Evolutionary conservation across 495 filamentous ascomycete genomes (phyloP).

Genomic region (Letharia columbiana): DNA sequence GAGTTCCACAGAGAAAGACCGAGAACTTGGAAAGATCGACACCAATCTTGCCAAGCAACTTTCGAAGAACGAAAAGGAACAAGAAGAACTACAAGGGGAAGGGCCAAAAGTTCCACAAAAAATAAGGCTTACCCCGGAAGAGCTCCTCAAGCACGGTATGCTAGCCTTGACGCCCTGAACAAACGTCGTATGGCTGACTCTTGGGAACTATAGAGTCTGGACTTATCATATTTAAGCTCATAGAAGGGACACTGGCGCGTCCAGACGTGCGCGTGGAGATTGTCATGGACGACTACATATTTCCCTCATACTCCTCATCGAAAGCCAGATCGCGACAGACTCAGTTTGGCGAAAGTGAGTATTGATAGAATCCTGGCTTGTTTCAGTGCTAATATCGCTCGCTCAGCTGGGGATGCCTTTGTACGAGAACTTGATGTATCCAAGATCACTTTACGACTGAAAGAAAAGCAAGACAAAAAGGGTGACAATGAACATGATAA

Average conservation of each 20-base stretch:
- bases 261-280: slow-evolving; percentile 75
- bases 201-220: slow-evolving; percentile 59
- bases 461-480: slow-evolving; percentile 64
- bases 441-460: slow-evolving; percentile 76
- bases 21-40: slow-evolving; percentile 26
- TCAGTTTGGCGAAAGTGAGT: slow-evolving; percentile 71
- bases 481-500: slow-evolving; percentile 54
- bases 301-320: slow-evolving; percentile 76
- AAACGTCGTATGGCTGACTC: neutral
- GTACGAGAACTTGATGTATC: slow-evolving; percentile 95
- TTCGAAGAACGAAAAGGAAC: slow-evolving; percentile 43
- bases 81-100: slow-evolving; percentile 39
- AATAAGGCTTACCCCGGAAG: slow-evolving; percentile 65
- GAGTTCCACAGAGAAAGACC: slow-evolving; percentile 16
- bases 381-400: slow-evolving; percentile 8
- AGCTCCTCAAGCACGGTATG: slow-evolving; percentile 67
- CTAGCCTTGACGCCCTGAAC: neutral
- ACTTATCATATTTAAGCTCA: slow-evolving; percentile 86
- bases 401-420: slow-evolving; percentile 75
- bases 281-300: slow-evolving; percentile 88
- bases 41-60: slow-evolving; percentile 34
- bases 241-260: slow-evolving; percentile 74
- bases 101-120: slow-evolving; percentile 60
- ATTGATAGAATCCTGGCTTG: neutral
- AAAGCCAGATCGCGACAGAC: slow-evolving; percentile 56